Percentiles rank a stretch among this genome's conserved stretches.
Conservation (phyloP, 208 protist genomes). For the Kentomonas sorsogonicus region DNA sequence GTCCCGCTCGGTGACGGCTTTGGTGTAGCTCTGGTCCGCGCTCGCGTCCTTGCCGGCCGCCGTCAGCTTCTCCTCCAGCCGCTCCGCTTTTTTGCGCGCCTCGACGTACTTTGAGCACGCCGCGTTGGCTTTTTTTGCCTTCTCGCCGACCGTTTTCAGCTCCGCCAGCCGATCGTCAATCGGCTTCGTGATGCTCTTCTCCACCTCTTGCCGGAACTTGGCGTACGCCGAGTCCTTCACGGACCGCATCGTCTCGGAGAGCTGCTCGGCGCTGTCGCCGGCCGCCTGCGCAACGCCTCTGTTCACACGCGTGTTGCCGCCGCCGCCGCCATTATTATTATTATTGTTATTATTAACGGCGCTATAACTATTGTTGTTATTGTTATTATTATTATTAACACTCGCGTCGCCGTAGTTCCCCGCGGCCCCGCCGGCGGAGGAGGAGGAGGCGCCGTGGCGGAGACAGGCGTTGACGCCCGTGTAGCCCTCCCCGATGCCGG, state of each 20-base stretch:
- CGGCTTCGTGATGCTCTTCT: background rate
- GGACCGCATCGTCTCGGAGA: background rate
- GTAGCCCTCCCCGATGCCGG: constrained; percentile 2
- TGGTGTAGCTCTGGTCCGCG: background rate
- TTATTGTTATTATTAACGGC: background rate
- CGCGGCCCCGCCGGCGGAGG: background rate
- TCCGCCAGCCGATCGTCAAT: background rate
- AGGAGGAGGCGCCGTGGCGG: constrained; percentile 3
- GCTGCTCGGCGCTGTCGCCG: background rate
- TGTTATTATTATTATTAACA: too few relatives aligned
- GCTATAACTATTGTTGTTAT: too few relatives aligned
- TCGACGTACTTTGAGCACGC: background rate
- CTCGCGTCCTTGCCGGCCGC: background rate
- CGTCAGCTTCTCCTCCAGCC: background rate
- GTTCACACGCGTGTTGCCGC: background rate
- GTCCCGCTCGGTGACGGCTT: background rate
- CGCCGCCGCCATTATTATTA: background rate
- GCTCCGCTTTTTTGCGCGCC: background rate
- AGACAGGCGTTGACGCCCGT: constrained; percentile 7
- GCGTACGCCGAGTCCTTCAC: too few relatives aligned
- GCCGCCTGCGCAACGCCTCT: background rate
- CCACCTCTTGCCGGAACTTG: constrained; percentile 1
- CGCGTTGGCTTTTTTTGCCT: background rate
- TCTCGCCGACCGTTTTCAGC: background rate
- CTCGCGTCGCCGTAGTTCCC: too few relatives aligned